A percentile compares a stretch with the other conserved stretches of the same genome.
These are phyloP conservation scores for Suillus variegatus DNA, from an alignment of 768 basidiomycete genomes.

Conservation along the genomic window DNA sequence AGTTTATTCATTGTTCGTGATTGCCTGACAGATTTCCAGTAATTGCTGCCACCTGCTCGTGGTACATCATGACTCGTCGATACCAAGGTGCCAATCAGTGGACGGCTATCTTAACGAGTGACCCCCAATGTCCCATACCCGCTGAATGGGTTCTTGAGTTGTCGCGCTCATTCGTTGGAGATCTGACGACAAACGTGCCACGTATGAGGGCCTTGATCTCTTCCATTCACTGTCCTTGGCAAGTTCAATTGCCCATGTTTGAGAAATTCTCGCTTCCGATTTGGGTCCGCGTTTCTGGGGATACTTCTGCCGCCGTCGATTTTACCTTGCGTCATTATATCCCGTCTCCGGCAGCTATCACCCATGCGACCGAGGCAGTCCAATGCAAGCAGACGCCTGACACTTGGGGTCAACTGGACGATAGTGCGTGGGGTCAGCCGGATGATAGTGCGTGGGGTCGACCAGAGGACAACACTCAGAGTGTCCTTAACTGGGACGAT, in stretches of 20 bases:
- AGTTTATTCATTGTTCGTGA: too few species aligned
- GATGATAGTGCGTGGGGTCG: too few species aligned
- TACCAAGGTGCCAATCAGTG: background rate
- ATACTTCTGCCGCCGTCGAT: background rate
- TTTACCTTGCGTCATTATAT: background rate
- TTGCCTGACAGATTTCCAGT: background rate
- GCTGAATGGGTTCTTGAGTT: background rate
- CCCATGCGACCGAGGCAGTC: background rate
- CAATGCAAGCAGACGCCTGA: background rate
- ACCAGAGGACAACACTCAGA: too few species aligned
- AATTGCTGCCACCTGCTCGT: background rate
- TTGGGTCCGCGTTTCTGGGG: background rate
- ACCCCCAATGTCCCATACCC: background rate
- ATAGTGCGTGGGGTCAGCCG: background rate
- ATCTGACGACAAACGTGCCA: background rate
- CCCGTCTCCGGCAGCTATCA: background rate
- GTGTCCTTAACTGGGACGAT: background rate
- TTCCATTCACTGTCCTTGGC: background rate
- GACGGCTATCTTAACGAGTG: background rate
- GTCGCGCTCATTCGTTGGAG: background rate
- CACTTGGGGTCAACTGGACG: background rate
- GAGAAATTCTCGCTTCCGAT: background rate
- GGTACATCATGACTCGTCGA: background rate
- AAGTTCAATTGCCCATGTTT: slow-evolving; percentile 1
- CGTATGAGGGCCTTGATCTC: background rate